Conservation (phyloP, 2,329 filamentous ascomycete species). For the Lasiodiplodia theobromae region DNA sequence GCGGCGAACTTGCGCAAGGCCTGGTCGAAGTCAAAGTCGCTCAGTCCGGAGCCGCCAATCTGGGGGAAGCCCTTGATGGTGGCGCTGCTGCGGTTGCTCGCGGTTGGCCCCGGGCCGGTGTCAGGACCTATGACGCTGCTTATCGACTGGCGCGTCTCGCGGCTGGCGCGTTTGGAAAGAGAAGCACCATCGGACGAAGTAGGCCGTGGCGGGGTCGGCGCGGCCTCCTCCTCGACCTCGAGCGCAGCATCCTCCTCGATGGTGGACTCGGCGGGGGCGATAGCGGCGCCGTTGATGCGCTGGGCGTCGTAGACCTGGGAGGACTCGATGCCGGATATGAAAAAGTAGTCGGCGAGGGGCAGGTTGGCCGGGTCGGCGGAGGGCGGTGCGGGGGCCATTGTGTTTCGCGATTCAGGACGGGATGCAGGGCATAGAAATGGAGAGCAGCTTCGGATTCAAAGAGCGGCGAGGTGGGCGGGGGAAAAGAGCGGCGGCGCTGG, state of each 20-base stretch:
- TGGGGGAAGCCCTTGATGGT: constrained; percentile 62
- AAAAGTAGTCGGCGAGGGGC: constrained; percentile 70
- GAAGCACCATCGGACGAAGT: constrained; percentile 53
- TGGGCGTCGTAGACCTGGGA: constrained; percentile 59
- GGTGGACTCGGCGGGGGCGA: constrained; percentile 58
- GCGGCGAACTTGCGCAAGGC: constrained; percentile 92
- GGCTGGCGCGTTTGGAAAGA: constrained; percentile 50
- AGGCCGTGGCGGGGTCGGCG: constrained; percentile 44
- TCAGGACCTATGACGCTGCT: constrained; percentile 55
- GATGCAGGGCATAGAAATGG: constrained; percentile 29
- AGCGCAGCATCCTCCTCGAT: constrained; percentile 67
- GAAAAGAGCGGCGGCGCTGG: constrained; percentile 28
- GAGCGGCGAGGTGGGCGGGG: constrained; percentile 2
- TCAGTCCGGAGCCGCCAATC: constrained; percentile 54
- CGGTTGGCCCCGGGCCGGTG: constrained; percentile 51
- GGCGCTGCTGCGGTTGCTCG: constrained; percentile 69
- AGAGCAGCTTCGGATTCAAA: constrained; percentile 8
- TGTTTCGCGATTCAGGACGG: constrained; percentile 8
- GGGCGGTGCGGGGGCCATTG: constrained; percentile 49
- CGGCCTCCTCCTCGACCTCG: constrained; percentile 50
- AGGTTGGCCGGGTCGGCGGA: constrained; percentile 53
- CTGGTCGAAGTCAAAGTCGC: constrained; percentile 90
- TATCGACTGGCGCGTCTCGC: constrained; percentile 59
- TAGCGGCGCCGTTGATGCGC: constrained; percentile 42
- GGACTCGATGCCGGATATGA: constrained; percentile 65